Evolutionary conservation across 2,329 filamentous ascomycete genomes (phyloP), one percentile per base, ranked within the genome.

Genomic region (Aureobasidium sp.): DNA sequence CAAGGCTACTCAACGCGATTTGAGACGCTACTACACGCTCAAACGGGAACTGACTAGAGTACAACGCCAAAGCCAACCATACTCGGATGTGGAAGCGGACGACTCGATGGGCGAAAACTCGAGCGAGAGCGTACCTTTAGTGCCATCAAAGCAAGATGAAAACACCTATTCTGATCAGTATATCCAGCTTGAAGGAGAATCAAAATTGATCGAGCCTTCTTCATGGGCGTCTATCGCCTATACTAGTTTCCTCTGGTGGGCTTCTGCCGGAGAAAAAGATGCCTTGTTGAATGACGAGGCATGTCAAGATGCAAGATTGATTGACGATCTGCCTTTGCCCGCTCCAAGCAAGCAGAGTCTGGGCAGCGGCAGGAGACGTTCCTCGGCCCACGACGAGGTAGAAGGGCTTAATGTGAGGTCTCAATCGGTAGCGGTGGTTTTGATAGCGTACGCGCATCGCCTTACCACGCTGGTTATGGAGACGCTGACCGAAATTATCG

Each of bases 181-280:
- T 50, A 62, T 60, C 24, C 57, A 63, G 9, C 51, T 69, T 7
- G 65, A 68, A 43, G 66, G 66, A 61, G 70, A 70, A 43, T 55
- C 62, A 17, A 67, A 72, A 12, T 65, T 83, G 1, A 79, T 84
- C 9, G 83, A 87, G 67, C 79, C 83, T 3, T 72, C 80, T 41
- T 82, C 82, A 0, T 87, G 84, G 90, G 81, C 87, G 0, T 85
- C 87, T 1, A 82, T 93, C 29, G 90, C 90, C 5, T 94, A 93
- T 74, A 85, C 84, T 61, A 87, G 88, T 27, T 92, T 93, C 77
- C 90, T 93, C 83, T 94, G 90, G 90, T 94, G 90, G 90, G 89
- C 90, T 2, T 90, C 87, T 17, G 89, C 90, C 0, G 90, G 89
- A 63, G 90, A 94, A 74, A 84, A 87, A 64, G 79, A 82, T 32